These are phyloP conservation scores for Wickerhamomyces bisporus DNA, from an alignment of 805 yeast species.

Conservation along the genomic window DNA sequence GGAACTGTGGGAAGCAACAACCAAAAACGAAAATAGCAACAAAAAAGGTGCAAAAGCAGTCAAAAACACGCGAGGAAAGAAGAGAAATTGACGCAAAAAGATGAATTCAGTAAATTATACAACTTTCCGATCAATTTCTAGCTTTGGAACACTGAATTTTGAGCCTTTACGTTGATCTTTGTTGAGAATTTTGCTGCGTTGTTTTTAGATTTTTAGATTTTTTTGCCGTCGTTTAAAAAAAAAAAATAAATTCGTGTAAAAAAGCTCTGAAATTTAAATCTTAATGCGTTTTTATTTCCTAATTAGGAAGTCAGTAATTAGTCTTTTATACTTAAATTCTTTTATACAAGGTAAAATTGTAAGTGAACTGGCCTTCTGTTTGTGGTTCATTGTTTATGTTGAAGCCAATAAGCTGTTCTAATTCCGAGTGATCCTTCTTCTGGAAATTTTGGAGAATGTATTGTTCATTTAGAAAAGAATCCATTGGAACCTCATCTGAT, in stretches of 20 bases:
- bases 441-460: slow-evolving; percentile 31
- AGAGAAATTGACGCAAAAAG: no score
- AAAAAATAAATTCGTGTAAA: not conserved
- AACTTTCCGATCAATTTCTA: no score
- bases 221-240: slow-evolving; percentile 1
- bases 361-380: slow-evolving; percentile 47
- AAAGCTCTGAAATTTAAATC: not conserved
- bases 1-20: no score
- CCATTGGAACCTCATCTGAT: slow-evolving; percentile 42
- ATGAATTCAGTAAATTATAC: no score
- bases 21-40: no score
- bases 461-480: slow-evolving; percentile 54
- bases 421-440: slow-evolving; percentile 28
- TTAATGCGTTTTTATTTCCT: not conserved
- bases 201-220: not conserved
- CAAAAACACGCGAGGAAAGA: no score
- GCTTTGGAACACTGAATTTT: no score
- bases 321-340: slow-evolving; percentile 14
- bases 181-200: no score
- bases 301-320: not conserved
- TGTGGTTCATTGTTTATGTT: slow-evolving; percentile 25
- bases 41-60: no score
- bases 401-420: slow-evolving; percentile 35
- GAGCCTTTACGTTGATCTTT: no score
- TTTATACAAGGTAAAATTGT: slow-evolving; percentile 59